Evolutionary conservation across 1,139 yeast species (phyloP).

Genomic region (Nadsonia commutata): DNA sequence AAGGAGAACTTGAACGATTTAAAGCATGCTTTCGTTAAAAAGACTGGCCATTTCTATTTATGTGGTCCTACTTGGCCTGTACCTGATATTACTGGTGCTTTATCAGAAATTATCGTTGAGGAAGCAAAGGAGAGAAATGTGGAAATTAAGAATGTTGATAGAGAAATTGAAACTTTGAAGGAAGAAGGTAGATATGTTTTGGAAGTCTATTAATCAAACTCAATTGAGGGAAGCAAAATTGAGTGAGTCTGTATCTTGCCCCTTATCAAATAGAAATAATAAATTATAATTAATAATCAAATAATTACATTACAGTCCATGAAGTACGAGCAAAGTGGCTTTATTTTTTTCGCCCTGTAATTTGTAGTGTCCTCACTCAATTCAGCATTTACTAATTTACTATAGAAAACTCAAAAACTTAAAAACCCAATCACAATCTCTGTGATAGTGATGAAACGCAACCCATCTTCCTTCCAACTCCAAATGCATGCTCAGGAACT

Average conservation of each 20-base stretch:
- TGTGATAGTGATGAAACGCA: too few species aligned
- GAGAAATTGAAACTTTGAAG: conserved; percentile 84
- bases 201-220: conserved; percentile 75
- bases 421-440: too few species aligned
- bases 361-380: too few species aligned
- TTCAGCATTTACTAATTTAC: too few species aligned
- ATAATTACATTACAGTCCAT: too few species aligned
- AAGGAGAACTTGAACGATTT: conserved; percentile 59
- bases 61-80: conserved; percentile 99
- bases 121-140: conserved; percentile 60
- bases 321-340: background rate
- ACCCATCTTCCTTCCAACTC: too few species aligned
- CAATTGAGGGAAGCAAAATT: too few species aligned
- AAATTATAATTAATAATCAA: too few species aligned
- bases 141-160: conserved; percentile 48
- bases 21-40: conserved; percentile 61
- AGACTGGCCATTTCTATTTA: conserved; percentile 82
- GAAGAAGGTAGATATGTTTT: conserved; percentile 84
- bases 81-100: conserved; percentile 86
- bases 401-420: too few species aligned
- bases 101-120: conserved; percentile 60
- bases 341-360: background rate
- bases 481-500: too few species aligned
- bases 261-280: too few species aligned
- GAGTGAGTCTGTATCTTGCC: too few species aligned